A percentile compares a stretch with the other conserved stretches of the same genome.
These are phyloP conservation scores for Pleurotus citrinopileatus DNA, from an alignment of 768 basidiomycete genomes.

Conservation along the genomic window DNA sequence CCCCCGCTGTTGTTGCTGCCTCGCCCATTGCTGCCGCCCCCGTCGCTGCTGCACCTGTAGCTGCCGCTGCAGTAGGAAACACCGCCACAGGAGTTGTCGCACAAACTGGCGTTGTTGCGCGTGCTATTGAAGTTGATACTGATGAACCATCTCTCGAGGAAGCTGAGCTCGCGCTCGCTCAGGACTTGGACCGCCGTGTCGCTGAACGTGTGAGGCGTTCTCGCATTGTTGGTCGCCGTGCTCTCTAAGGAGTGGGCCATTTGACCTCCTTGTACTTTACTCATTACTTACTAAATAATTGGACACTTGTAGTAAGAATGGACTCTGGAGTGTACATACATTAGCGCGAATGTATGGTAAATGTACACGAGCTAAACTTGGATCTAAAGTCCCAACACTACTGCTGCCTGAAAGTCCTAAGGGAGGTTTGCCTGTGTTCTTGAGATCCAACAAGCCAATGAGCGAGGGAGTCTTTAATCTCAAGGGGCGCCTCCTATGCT, in stretches of 20 bases:
- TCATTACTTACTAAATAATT: too few relatives aligned
- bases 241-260: neutral
- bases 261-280: too few relatives aligned
- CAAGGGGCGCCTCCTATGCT: neutral
- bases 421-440: neutral
- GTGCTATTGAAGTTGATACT: neutral
- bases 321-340: too few relatives aligned
- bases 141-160: slow-evolving; percentile 8
- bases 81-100: neutral
- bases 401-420: too few relatives aligned
- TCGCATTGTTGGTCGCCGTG: slow-evolving; percentile 6
- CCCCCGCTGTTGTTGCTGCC: neutral
- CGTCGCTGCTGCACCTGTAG: neutral
- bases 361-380: too few relatives aligned
- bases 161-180: slow-evolving; percentile 9
- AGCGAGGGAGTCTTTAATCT: too few relatives aligned
- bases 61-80: neutral
- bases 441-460: too few relatives aligned
- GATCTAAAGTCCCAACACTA: too few relatives aligned
- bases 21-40: neutral
- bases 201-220: slow-evolving; percentile 8
- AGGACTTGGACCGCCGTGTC: slow-evolving; percentile 6
- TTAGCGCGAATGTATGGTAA: too few relatives aligned
- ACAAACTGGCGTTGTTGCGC: neutral
- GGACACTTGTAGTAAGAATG: too few relatives aligned